Percentiles rank a stretch among this genome's conserved stretches.
phyloP scores from a whole-genome alignment of 495 filamentous ascomycete species.

The Neurospora terricola region DNA sequence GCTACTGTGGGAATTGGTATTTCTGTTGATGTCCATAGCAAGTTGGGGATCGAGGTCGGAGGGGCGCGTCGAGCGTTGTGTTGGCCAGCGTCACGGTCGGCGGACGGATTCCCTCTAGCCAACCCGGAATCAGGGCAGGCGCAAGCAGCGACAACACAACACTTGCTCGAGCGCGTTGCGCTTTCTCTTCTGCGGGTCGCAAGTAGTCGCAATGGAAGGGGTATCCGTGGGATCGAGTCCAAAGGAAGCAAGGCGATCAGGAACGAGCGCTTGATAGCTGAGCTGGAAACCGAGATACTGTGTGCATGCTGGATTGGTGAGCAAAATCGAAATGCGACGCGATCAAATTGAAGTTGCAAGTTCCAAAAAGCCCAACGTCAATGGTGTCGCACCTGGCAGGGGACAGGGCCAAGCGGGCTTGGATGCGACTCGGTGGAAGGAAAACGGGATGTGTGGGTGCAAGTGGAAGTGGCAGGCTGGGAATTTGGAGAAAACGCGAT shows the following conservation, averaged over 20 bases:
- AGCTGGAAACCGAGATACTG: neutral
- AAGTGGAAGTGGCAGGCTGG: neutral
- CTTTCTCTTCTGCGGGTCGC: neutral
- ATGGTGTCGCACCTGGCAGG: neutral
- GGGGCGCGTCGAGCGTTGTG: slow-evolving; percentile 15
- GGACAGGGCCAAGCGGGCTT: neutral
- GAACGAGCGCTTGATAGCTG: neutral
- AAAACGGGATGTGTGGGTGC: neutral
- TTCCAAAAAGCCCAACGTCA: neutral
- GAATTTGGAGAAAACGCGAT: neutral
- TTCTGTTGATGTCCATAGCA: slow-evolving; percentile 26
- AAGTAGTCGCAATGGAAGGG: neutral
- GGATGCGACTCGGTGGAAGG: neutral
- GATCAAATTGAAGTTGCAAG: neutral
- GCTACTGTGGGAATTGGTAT: slow-evolving; percentile 13
- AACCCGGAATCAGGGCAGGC: neutral
- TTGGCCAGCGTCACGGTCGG: neutral
- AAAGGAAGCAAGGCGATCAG: neutral
- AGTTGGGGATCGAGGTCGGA: slow-evolving; percentile 1
- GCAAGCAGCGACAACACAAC: neutral
- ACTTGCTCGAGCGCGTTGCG: neutral
- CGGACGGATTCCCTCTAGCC: neutral
- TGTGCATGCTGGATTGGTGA: neutral
- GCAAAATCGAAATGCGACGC: neutral
- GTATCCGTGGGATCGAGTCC: neutral